Percentiles rank a stretch among this genome's conserved stretches.
These are phyloP conservation scores for Coffea canephora DNA, from an alignment of 257 asterid genomes.

Conservation along the genomic window DNA sequence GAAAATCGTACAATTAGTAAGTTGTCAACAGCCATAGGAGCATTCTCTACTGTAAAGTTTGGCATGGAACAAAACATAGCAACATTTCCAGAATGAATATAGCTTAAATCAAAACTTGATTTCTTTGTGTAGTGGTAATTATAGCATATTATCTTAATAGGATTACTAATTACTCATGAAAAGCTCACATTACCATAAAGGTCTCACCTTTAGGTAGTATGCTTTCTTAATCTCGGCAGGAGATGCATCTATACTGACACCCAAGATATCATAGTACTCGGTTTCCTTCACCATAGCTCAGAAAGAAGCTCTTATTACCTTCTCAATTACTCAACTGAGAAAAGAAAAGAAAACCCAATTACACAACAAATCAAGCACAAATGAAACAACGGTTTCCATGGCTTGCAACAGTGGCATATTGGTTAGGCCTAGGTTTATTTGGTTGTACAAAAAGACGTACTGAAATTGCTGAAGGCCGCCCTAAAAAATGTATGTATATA, in stretches of 20 bases:
- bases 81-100: background rate
- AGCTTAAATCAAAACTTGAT: background rate
- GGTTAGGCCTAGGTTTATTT: background rate
- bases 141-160: background rate
- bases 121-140: background rate
- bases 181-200: background rate
- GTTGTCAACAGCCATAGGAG: background rate
- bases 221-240: constrained; percentile 71
- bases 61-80: background rate
- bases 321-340: constrained; percentile 22
- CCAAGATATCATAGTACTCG: constrained; percentile 66
- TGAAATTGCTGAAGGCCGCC: background rate
- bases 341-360: constrained; percentile 15
- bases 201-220: constrained; percentile 64
- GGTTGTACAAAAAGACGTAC: background rate
- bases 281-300: constrained; percentile 61
- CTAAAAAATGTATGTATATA: background rate
- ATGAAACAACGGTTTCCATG: constrained; percentile 1
- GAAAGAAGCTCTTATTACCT: background rate
- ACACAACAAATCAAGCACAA: constrained; percentile 14
- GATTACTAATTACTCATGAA: background rate
- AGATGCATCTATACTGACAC: constrained; percentile 60
- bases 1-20: background rate
- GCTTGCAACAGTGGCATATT: constrained; percentile 12
- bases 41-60: constrained; percentile 2